These are phyloP conservation scores for Primulina huaijiensis DNA, from an alignment of 257 asterid genomes.

Conservation along the genomic window DNA sequence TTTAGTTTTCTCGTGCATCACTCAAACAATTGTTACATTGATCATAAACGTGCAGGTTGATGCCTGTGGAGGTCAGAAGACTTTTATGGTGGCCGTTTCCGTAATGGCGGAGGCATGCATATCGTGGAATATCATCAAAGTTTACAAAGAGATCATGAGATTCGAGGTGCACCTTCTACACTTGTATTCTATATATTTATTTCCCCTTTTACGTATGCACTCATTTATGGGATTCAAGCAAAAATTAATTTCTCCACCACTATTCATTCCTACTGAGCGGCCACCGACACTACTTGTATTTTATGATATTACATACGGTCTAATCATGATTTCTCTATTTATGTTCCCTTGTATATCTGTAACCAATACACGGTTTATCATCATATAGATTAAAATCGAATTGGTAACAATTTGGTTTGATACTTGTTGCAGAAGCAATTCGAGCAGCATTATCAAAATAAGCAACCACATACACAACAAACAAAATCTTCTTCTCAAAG, in stretches of 20 bases:
- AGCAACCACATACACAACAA: slow-evolving; percentile 29
- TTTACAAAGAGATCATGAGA: slow-evolving; percentile 81
- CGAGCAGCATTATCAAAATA: slow-evolving; percentile 39
- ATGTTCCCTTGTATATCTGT: neutral
- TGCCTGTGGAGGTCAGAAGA: slow-evolving; percentile 95
- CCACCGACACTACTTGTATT: neutral
- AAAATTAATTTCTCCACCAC: neutral
- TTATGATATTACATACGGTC: neutral
- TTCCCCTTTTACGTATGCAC: neutral
- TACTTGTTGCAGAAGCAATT: slow-evolving; percentile 71
- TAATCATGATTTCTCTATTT: neutral
- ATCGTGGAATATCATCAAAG: slow-evolving; percentile 83
- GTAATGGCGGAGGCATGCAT: slow-evolving; percentile 88
- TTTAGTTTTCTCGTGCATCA: slow-evolving; percentile 8
- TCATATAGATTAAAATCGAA: slow-evolving; percentile 10
- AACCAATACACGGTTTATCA: neutral
- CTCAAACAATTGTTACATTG: slow-evolving; percentile 10
- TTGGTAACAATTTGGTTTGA: neutral
- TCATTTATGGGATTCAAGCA: neutral
- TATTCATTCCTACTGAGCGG: neutral
- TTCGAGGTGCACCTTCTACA: slow-evolving; percentile 62
- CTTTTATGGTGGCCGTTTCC: slow-evolving; percentile 62
- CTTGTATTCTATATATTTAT: neutral
- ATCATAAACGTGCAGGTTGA: slow-evolving; percentile 60
- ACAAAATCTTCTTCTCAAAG: slow-evolving; percentile 31